Evolutionary conservation across 2,329 filamentous ascomycete genomes (phyloP), one percentile per base, ranked within the genome.

Genomic region (Trichoderma harzianum): DNA sequence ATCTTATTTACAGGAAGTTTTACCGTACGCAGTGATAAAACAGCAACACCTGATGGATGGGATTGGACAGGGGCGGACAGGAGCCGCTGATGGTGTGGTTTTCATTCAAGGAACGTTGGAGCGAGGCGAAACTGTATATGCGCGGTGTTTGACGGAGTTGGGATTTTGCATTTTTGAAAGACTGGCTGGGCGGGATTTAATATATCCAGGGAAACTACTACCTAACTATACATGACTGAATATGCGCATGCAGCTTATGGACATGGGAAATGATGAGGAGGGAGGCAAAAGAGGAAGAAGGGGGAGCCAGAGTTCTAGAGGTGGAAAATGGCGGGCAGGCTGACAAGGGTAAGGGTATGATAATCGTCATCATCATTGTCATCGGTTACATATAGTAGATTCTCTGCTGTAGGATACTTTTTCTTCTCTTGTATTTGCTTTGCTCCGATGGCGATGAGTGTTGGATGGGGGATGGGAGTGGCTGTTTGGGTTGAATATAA

Each of bases 1-100:
- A 99, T 87, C 86, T 98, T 82, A 89, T 99, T 76, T 98, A 98
- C 86, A 97, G 97, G 89, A 99, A 99, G 87, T 99, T 99, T 82
- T 99, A 99, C 80, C 85, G 90, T 73, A 91, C 90, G 73, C 89
- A 91, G 78, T 90, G 83, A 83, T 51, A 6, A 21, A 32, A 53
- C 26, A 32, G 36, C 26, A 14, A 21, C 6, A 26, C 28, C 36
- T 26, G 43, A 6, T 32, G 7, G 39, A 11, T 39, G 67, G 36
- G 58, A 11, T 55, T 28, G 51, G 11, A 3, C 24, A 53, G 34
- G 34, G 18, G 18, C 36, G 69, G 36, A 39, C 30, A 55, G 55
- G 55, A 67, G 69, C 55, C 26, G 36, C 34, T 36, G 58, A 39
- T 39, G 58, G 51, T 21, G 62, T 57, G 62, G 16, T 51, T 55